Conservation (phyloP, 495 filamentous ascomycete genomes). For the Aspergillus nanangensis region DNA sequence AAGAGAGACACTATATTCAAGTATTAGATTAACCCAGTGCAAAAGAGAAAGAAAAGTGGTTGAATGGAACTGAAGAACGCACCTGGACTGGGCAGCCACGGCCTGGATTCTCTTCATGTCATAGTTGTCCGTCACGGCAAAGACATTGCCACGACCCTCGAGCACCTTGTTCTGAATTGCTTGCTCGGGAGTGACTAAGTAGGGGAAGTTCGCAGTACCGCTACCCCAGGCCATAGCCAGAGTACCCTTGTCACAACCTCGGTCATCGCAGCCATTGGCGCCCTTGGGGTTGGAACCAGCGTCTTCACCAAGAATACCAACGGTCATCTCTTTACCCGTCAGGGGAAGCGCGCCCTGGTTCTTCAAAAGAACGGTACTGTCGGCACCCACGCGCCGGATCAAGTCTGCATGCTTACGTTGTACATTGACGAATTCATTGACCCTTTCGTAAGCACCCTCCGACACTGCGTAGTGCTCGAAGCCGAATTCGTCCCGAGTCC, state of each 20-base stretch:
- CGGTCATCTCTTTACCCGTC: conserved; percentile 64
- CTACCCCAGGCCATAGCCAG: conserved; percentile 94
- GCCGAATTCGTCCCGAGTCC: conserved; percentile 74
- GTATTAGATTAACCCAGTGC: not conserved
- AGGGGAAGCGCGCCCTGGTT: conserved; percentile 76
- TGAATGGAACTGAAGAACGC: conserved; percentile 1
- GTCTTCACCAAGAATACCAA: conserved; percentile 83
- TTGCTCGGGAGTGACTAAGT: conserved; percentile 80
- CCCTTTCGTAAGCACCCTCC: conserved; percentile 52
- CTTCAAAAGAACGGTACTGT: conserved; percentile 85
- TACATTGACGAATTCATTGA: conserved; percentile 87
- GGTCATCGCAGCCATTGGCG: conserved; percentile 81
- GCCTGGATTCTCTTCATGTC: conserved; percentile 54
- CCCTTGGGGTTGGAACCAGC: conserved; percentile 72
- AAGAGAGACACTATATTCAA: conserved; percentile 53
- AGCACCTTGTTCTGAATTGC: conserved; percentile 75
- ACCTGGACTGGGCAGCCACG: conserved; percentile 59
- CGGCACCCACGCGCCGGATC: conserved; percentile 70
- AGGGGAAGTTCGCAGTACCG: conserved; percentile 86
- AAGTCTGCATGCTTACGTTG: conserved; percentile 65
- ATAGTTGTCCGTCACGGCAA: conserved; percentile 76
- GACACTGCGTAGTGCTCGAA: conserved; percentile 57
- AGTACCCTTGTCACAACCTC: conserved; percentile 81
- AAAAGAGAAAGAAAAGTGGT: not conserved
- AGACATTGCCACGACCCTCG: conserved; percentile 49